Evolutionary conservation across 257 asterid species (phyloP).

Genomic region (Eustoma russellianum): DNA sequence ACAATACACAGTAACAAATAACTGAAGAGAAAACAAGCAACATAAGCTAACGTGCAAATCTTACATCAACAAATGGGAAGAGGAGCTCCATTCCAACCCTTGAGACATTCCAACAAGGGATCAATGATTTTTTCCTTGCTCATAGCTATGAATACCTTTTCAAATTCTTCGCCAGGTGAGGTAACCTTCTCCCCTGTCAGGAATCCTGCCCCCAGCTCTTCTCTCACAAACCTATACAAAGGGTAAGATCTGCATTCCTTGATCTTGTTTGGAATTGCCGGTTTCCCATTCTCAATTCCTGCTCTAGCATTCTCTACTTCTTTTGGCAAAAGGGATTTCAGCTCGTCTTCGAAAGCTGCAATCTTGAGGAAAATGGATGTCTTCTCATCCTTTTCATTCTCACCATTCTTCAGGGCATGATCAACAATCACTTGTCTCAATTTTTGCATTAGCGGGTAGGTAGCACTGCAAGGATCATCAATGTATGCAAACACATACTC

Average conservation of each 20-base stretch:
- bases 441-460: slow-evolving; percentile 37
- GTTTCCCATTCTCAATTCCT: slow-evolving; percentile 51
- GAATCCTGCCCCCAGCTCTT: slow-evolving; percentile 39
- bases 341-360: slow-evolving; percentile 33
- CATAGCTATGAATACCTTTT: slow-evolving; percentile 70
- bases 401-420: slow-evolving; percentile 35
- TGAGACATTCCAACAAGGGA: not conserved
- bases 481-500: slow-evolving; percentile 31
- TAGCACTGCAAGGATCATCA: slow-evolving; percentile 34
- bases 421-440: slow-evolving; percentile 39
- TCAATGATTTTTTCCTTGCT: slow-evolving; percentile 26
- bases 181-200: slow-evolving; percentile 55
- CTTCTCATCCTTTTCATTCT: slow-evolving; percentile 24
- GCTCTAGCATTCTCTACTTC: slow-evolving; percentile 48
- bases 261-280: slow-evolving; percentile 42
- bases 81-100: slow-evolving; percentile 2
- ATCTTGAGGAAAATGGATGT: slow-evolving; percentile 44
- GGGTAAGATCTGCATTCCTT: slow-evolving; percentile 73
- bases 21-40: too few species aligned
- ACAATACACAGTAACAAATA: not conserved
- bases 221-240: slow-evolving; percentile 58
- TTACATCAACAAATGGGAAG: not conserved
- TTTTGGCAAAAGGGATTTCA: slow-evolving; percentile 26
- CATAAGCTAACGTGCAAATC: too few species aligned
- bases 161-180: slow-evolving; percentile 81